Evolutionary conservation across 352 stramenopile genomes (phyloP).

Genomic region (Phytopythium aichiense): DNA sequence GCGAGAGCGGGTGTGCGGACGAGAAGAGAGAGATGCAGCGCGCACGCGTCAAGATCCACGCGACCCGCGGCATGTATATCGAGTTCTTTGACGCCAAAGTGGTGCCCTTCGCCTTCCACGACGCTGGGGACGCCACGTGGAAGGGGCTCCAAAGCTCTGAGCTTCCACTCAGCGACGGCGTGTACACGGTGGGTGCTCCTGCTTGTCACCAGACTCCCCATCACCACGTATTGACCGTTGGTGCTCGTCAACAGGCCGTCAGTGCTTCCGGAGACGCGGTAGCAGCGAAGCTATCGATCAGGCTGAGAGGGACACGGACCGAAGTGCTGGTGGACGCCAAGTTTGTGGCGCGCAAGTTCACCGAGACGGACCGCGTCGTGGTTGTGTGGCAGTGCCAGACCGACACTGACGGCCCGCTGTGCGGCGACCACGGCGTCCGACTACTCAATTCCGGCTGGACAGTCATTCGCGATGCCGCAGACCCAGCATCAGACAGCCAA

Average conservation of each 20-base stretch:
- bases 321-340: conserved; percentile 4
- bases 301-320: background rate
- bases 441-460: conserved; percentile 22
- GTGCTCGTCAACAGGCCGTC: background rate
- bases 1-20: background rate
- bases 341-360: conserved; percentile 5
- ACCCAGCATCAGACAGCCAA: background rate
- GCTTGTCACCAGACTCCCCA: no score
- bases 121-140: conserved; percentile 9
- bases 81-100: conserved; percentile 16
- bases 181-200: background rate
- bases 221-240: background rate
- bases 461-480: conserved; percentile 6
- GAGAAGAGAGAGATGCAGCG: background rate
- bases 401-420: conserved; percentile 9
- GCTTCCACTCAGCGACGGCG: conserved; percentile 3
- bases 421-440: conserved; percentile 11
- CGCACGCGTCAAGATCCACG: conserved; percentile 2
- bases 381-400: conserved; percentile 16
- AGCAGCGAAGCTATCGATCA: background rate
- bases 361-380: conserved; percentile 12
- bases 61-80: conserved; percentile 8
- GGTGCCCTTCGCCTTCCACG: conserved; percentile 11
- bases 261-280: background rate
- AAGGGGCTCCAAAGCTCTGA: background rate